A percentile compares a stretch with the other conserved stretches of the same genome.
These are phyloP conservation scores for Thielaviopsis populi DNA, from an alignment of 2,329 filamentous ascomycete genomes.

Conservation along the genomic window DNA sequence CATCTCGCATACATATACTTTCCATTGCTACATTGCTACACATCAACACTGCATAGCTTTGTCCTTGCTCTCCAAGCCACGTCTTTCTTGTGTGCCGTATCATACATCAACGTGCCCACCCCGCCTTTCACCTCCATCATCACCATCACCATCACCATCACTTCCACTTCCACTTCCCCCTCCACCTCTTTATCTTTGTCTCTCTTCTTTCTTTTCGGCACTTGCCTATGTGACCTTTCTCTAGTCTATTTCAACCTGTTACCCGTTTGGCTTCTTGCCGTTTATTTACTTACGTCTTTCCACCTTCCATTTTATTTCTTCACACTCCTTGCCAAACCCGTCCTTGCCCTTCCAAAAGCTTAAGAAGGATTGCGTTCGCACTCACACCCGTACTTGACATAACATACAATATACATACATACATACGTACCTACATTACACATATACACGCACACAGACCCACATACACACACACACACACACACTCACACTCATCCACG, in stretches of 20 bases:
- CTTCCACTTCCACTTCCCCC: neutral
- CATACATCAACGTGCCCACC: constrained; percentile 2
- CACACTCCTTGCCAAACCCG: neutral
- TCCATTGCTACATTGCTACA: neutral
- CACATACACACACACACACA: neutral
- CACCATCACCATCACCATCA: neutral
- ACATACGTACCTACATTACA: neutral
- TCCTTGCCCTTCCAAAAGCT: neutral
- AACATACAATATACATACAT: neutral
- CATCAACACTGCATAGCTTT: no score
- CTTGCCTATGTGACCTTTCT: neutral
- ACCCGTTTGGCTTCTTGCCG: neutral
- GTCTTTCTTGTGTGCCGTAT: neutral
- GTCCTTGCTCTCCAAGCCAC: neutral
- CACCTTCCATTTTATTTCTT: neutral
- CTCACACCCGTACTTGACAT: neutral
- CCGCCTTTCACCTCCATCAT: neutral
- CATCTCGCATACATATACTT: neutral
- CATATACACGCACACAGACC: no score
- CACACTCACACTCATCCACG: neutral
- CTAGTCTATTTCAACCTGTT: neutral
- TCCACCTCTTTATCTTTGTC: neutral
- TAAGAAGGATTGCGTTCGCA: neutral
- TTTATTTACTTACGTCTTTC: neutral
- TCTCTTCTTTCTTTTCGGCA: neutral